phyloP scores from a whole-genome alignment of 352 stramenopile genomes.

The Phytopythium sindhum region DNA sequence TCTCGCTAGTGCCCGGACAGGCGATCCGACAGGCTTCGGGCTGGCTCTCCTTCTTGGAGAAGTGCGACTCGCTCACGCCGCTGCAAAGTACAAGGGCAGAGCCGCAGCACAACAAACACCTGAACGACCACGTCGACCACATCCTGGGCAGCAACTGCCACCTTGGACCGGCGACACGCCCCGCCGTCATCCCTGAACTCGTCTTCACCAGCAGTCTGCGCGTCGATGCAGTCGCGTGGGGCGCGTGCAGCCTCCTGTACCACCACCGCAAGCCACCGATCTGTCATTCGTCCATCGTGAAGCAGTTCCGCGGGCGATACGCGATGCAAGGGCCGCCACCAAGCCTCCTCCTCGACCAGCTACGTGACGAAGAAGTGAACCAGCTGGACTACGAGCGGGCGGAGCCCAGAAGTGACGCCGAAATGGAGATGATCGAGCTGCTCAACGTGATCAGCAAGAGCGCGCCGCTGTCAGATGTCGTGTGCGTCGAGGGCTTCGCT shows the following conservation, averaged over 20 bases:
- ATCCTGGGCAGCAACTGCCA: conserved; percentile 39
- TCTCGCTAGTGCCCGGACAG: conserved; percentile 12
- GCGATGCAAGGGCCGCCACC: conserved; percentile 13
- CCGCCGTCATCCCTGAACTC: conserved; percentile 24
- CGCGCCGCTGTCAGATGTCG: conserved; percentile 28
- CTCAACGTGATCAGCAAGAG: conserved; percentile 60
- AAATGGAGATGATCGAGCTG: conserved; percentile 37
- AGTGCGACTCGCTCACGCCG: conserved; percentile 31
- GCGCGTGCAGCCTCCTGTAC: conserved; percentile 43
- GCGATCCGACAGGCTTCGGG: conserved; percentile 22
- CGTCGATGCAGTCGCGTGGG: conserved; percentile 51
- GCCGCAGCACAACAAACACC: not conserved
- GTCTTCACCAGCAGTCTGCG: conserved; percentile 40
- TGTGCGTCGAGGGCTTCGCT: conserved; percentile 51
- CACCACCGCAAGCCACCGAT: conserved; percentile 42
- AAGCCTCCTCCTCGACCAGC: conserved; percentile 3
- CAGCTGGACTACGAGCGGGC: conserved; percentile 10
- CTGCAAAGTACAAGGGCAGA: conserved; percentile 7
- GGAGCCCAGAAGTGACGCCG: conserved; percentile 26
- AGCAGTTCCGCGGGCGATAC: conserved; percentile 41
- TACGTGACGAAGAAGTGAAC: not conserved
- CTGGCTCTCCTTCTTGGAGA: conserved; percentile 49
- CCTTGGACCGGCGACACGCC: conserved; percentile 20
- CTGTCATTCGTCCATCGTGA: conserved; percentile 47
- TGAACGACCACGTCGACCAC: conserved; percentile 12